Base-by-base conservation (phyloP, 192 early-diverging fungal species). In the Tieghemiomyces parasiticus region DNA sequence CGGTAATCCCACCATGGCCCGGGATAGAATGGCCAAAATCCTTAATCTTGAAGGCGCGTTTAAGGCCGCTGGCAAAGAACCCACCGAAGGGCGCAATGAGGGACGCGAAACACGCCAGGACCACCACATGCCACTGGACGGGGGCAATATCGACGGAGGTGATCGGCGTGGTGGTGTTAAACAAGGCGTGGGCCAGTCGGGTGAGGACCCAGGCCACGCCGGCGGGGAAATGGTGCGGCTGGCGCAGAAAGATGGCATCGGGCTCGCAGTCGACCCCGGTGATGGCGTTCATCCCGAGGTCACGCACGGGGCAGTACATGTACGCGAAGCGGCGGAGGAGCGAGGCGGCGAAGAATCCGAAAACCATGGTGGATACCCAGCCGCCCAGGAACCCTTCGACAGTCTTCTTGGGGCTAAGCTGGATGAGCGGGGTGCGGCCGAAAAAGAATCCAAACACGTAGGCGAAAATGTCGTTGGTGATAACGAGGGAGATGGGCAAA, bases 351-450 rank as follows among this genome's bases (percentile, higher is more conserved):
- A 91, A 65, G 51, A 92, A 86, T 2, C 85, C 92, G 74, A 93
- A 90, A n/a, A 88, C 68, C 64, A 95, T 68, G 0, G 95, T 98
- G 35, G 79, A 79, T 53, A 90, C 61, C 47, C 88, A 81, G 26
- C 81, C 95, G 60, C 95, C 95, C 58, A 95, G 78, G 59, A 94
- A 98, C 3, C 95, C 95, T 68, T 98, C 95, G 70, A 90, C 90
- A 16, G 95, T 98, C 76, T 98, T 98, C 71, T 98, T 98, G 42
- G 95, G 95, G 66, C 86, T 89, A n/a, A 98, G 72, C 65, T 85
- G 81, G 63, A 95, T 94, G 35, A 98, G 76, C 32, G 85, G 89
- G 13, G 90, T 92, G 45, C 79, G 79, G 16, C 95, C 95, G 70
- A 80, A 94, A 71, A 98, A 94, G 74, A 94, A 94, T 32, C 95